A percentile compares a stretch with the other conserved stretches of the same genome.
phyloP scores from a whole-genome alignment of 2,329 filamentous ascomycete species.

The Fusarium ambrosium region DNA sequence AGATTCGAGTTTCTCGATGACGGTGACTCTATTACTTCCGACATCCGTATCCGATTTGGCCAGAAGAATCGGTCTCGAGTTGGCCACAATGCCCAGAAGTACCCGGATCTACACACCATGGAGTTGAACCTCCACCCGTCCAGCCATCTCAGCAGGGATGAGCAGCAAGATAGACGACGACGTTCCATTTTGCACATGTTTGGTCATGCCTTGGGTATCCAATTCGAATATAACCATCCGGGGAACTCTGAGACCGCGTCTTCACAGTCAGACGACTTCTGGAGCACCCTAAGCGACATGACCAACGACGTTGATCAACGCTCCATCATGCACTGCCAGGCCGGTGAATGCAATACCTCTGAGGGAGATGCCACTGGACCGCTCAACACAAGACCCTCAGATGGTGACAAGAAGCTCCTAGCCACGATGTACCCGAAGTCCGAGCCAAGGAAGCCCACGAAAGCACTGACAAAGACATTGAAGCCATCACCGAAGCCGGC shows the following conservation, averaged over 20 bases:
- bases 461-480: background rate
- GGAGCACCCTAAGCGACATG: background rate
- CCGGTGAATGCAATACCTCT: background rate
- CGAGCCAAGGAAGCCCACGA: background rate
- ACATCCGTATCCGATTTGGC: background rate
- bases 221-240: background rate
- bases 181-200: background rate
- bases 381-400: background rate
- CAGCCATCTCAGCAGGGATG: background rate
- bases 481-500: background rate
- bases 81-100: background rate
- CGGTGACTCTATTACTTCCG: background rate
- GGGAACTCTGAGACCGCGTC: background rate
- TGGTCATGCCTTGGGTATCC: background rate
- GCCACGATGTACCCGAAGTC: background rate
- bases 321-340: background rate
- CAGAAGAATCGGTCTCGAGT: background rate
- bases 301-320: background rate
- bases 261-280: background rate
- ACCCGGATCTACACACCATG: background rate
- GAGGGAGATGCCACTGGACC: background rate
- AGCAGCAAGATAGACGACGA: background rate
- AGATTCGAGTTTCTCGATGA: background rate
- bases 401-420: background rate
- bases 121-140: background rate